Base-by-base conservation (phyloP, 2,329 filamentous ascomycete species). In the Neofusicoccum cordaticola region DNA sequence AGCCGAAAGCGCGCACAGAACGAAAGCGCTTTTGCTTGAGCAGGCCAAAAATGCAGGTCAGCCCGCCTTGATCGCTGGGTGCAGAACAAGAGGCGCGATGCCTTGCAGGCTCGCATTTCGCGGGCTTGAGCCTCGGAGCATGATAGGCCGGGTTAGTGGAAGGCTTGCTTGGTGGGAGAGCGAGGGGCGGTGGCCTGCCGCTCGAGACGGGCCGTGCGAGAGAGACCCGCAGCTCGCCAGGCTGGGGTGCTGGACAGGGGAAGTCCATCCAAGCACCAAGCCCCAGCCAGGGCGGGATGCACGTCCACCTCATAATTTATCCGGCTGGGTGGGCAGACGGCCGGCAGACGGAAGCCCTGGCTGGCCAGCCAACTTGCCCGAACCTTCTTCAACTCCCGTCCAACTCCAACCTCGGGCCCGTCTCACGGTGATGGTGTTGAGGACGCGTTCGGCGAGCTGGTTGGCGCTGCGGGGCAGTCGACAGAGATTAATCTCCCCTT, bases 121-220 rank as follows among this genome's bases (percentile, higher is more conserved):
- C 42, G 31, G 56, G 56, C 56, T 45, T 37, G 56, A 15, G 42
- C 27, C 41, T 35, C n/a, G 56, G 27, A 60, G 42, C 27, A 1
- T 60, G 42, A 47, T 60, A 60, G 56, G 41, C 56, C 42, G 56
- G 56, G 42, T 37, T 45, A 45, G 56, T 37, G 17, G 42, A 34
- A 47, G 56, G 56, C 56, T 60, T 60, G 52, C 52, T 7, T 17
- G 39, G 52, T 34, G 39, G 41, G 22, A 27, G 56, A 60, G 41
- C 53, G 53, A 58, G 53, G 53, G 42, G 53, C 41, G 39, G 42
- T 60, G 56, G 42, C 56, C 56, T 60, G 56, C 56, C 56, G 56
- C 56, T 35, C 31, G 42, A 60, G 56, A 47, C 42, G 22, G 56
- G 37, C 56, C 56, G 56, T 60, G 56, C 56, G 42, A 35, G 31